These are phyloP conservation scores for Boletus eberwhitei DNA, from an alignment of 768 basidiomycete genomes.

Conservation along the genomic window DNA sequence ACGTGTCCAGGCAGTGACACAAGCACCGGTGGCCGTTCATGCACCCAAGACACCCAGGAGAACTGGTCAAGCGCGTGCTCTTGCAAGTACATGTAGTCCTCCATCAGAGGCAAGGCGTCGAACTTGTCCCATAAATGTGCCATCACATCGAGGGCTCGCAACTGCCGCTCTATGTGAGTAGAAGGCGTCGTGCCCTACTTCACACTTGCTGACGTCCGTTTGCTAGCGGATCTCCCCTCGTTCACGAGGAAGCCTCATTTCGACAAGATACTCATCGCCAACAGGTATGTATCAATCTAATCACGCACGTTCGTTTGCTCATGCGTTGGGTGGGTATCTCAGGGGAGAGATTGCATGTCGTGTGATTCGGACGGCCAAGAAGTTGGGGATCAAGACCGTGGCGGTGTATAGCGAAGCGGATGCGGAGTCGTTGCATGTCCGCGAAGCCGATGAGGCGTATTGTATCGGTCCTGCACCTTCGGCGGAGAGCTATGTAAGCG, in stretches of 20 bases:
- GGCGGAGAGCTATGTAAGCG: slow-evolving; percentile 80
- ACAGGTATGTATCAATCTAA: slow-evolving; percentile 45
- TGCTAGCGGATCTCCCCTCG: slow-evolving; percentile 1
- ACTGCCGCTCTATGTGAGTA: slow-evolving; percentile 19
- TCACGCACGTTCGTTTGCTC: not conserved
- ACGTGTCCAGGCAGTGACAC: slow-evolving; percentile 11
- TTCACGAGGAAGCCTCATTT: slow-evolving; percentile 53
- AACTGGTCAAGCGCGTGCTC: slow-evolving; percentile 4
- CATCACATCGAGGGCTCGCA: slow-evolving; percentile 13
- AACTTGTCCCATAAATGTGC: not conserved
- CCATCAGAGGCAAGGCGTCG: not conserved
- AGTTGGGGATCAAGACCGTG: slow-evolving; percentile 86
- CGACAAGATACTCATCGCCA: slow-evolving; percentile 90
- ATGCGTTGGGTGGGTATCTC: not conserved
- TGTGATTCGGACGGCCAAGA: slow-evolving; percentile 85
- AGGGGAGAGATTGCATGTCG: slow-evolving; percentile 97
- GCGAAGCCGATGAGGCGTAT: slow-evolving; percentile 86
- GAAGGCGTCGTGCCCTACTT: not conserved
- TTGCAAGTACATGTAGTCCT: not conserved
- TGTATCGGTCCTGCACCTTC: slow-evolving; percentile 92
- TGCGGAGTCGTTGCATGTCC: slow-evolving; percentile 74
- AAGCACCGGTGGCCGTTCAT: slow-evolving; percentile 4
- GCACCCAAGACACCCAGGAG: slow-evolving; percentile 6
- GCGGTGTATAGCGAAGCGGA: slow-evolving; percentile 92
- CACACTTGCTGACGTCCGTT: not conserved